These are phyloP conservation scores for Heritiera fomes DNA, from an alignment of 345 rosid species.

Conservation along the genomic window DNA sequence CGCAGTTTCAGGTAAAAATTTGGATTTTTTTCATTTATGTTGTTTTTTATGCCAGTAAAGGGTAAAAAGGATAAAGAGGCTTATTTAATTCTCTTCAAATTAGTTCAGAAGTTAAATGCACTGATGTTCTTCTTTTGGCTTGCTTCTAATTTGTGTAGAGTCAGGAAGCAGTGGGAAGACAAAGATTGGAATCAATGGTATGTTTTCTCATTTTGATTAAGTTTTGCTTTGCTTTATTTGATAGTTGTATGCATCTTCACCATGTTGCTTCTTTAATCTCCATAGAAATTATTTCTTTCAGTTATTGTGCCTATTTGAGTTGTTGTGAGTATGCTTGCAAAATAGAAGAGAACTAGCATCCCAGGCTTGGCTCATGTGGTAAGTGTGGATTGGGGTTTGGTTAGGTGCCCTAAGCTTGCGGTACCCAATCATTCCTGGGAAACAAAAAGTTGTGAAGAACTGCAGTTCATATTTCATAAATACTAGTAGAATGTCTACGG, in stretches of 20 bases:
- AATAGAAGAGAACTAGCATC: neutral
- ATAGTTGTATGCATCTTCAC: neutral
- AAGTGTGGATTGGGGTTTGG: neutral
- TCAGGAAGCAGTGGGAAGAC: constrained; percentile 57
- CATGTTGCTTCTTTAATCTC: neutral
- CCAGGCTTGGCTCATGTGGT: neutral
- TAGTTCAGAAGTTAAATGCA: constrained; percentile 19
- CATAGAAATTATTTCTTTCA: neutral
- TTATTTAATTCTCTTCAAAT: neutral
- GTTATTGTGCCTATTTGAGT: neutral
- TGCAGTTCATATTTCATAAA: neutral
- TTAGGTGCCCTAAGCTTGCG: neutral
- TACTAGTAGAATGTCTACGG: neutral
- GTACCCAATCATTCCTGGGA: neutral
- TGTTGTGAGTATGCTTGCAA: neutral
- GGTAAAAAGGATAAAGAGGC: neutral
- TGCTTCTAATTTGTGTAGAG: constrained; percentile 45
- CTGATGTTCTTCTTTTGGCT: constrained; percentile 29
- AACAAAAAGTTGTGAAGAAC: neutral
- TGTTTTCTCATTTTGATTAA: constrained; percentile 22
- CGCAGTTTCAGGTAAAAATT: constrained; percentile 55
- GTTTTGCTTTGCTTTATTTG: neutral
- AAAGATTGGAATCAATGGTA: constrained; percentile 93
- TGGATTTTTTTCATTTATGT: neutral
- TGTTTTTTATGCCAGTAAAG: neutral